A percentile compares a stretch with the other conserved stretches of the same genome.
These are phyloP conservation scores for Sanguinoderma infundibulare DNA, from an alignment of 1,284 basidiomycete genomes.

Conservation along the genomic window DNA sequence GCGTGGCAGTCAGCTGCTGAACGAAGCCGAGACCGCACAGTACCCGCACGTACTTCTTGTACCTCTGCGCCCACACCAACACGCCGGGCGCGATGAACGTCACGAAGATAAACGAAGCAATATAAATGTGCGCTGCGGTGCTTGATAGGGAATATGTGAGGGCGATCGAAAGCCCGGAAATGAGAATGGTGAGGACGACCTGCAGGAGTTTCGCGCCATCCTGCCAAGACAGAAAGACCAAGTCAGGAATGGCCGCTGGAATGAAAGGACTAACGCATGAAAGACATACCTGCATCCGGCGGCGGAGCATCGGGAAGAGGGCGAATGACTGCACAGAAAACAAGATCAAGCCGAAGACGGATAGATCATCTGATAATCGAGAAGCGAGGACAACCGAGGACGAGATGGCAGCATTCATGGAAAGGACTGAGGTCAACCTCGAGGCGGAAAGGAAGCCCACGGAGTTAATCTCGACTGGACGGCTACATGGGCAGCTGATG, in stretches of 20 bases:
- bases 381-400: slow-evolving; percentile 95
- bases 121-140: slow-evolving; percentile 55
- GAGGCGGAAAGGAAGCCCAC: slow-evolving; percentile 23
- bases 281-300: slow-evolving; percentile 71
- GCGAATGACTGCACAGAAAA: slow-evolving; percentile 88
- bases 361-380: slow-evolving; percentile 79
- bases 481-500: slow-evolving; percentile 6
- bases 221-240: not conserved
- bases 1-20: slow-evolving; percentile 8
- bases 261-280: not conserved
- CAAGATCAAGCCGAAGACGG: slow-evolving; percentile 90
- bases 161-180: slow-evolving; percentile 52
- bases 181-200: slow-evolving; percentile 51
- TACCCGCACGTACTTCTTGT: slow-evolving; percentile 71
- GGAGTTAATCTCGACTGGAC: slow-evolving; percentile 27
- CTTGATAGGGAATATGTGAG: slow-evolving; percentile 58
- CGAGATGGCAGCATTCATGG: slow-evolving; percentile 94
- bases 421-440: slow-evolving; percentile 88
- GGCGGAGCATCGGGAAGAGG: slow-evolving; percentile 83
- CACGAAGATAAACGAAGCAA: slow-evolving; percentile 54
- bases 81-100: slow-evolving; percentile 74
- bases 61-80: slow-evolving; percentile 81
- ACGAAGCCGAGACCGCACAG: slow-evolving; percentile 15
- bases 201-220: slow-evolving; percentile 38
- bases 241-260: slow-evolving; percentile 2